These are phyloP conservation scores for Cardiosporidium cionae DNA, from an alignment of 169 alveolate genomes.

Conservation along the genomic window DNA sequence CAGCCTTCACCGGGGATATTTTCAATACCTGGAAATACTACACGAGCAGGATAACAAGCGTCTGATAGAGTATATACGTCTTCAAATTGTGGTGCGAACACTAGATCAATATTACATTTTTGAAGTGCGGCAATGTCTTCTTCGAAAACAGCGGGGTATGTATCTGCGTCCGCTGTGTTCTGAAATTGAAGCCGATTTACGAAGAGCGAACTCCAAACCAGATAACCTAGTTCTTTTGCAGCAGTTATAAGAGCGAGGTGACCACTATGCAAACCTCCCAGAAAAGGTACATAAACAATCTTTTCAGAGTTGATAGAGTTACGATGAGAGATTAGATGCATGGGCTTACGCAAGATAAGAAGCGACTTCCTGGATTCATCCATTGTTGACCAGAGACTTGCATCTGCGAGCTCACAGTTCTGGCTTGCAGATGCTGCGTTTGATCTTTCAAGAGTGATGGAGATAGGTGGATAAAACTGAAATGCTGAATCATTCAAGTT, in stretches of 20 bases:
- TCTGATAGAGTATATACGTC: slow-evolving; percentile 6
- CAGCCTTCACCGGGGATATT: slow-evolving; percentile 8
- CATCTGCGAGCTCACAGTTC: no score
- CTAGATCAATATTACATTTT: neutral
- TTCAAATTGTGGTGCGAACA: neutral
- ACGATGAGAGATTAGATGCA: no score
- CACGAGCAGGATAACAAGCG: neutral
- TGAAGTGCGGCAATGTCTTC: neutral
- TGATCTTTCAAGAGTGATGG: no score
- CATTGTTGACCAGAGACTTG: no score
- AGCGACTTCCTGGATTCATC: no score
- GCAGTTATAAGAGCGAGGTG: slow-evolving; percentile 4
- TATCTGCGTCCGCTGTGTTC: neutral
- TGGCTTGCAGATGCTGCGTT: no score
- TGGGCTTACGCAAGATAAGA: no score
- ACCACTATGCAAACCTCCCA: slow-evolving; percentile 27
- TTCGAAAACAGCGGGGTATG: slow-evolving; percentile 5
- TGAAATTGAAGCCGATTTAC: slow-evolving; percentile 18
- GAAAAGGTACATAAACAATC: slow-evolving; percentile 5
- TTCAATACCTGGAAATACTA: slow-evolving; percentile 7
- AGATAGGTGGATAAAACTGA: no score
- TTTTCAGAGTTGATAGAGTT: no score
- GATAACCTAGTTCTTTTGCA: slow-evolving; percentile 4
- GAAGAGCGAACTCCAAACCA: slow-evolving; percentile 16
- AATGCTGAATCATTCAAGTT: no score